Conservation (phyloP, 768 basidiomycete genomes). For the Suillus occidentalis region DNA sequence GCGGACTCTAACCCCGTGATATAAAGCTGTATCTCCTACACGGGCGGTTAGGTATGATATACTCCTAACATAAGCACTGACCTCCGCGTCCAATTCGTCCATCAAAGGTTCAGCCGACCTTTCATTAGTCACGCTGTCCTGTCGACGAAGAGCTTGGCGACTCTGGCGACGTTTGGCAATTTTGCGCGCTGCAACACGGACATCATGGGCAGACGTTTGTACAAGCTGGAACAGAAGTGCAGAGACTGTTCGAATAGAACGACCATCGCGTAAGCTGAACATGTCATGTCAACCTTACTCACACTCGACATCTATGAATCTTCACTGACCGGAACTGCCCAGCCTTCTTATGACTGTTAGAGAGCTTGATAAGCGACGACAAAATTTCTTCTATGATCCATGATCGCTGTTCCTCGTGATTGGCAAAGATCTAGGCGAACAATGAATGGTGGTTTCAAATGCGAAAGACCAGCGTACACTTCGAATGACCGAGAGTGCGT, state of each 20-base stretch:
- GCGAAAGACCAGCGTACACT: conserved; percentile 54
- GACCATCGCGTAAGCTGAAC: conserved; percentile 83
- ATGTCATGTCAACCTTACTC: background rate
- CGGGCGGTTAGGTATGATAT: background rate
- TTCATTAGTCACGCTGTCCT: conserved; percentile 57
- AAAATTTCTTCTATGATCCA: conserved; percentile 99
- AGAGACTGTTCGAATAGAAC: conserved; percentile 90
- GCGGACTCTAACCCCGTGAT: conserved; percentile 75
- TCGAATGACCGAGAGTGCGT: conserved; percentile 81
- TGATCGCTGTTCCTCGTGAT: conserved; percentile 84
- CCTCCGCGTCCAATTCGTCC: conserved; percentile 69
- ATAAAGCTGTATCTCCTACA: conserved; percentile 72
- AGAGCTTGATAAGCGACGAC: conserved; percentile 83
- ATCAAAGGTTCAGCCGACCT: conserved; percentile 53
- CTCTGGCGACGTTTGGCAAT: conserved; percentile 65
- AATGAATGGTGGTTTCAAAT: conserved; percentile 7
- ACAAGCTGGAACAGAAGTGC: conserved; percentile 94
- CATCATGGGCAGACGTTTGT: conserved; percentile 89
- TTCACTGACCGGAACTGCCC: conserved; percentile 78
- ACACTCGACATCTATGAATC: background rate
- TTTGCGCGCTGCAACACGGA: conserved; percentile 65
- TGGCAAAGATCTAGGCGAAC: conserved; percentile 75
- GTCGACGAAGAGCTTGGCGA: conserved; percentile 56
- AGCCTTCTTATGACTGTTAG: conserved; percentile 86
- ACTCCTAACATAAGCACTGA: conserved; percentile 21